These are phyloP conservation scores for Bondarzewia mesenterica DNA, from an alignment of 1,284 basidiomycete genomes.

Conservation along the genomic window DNA sequence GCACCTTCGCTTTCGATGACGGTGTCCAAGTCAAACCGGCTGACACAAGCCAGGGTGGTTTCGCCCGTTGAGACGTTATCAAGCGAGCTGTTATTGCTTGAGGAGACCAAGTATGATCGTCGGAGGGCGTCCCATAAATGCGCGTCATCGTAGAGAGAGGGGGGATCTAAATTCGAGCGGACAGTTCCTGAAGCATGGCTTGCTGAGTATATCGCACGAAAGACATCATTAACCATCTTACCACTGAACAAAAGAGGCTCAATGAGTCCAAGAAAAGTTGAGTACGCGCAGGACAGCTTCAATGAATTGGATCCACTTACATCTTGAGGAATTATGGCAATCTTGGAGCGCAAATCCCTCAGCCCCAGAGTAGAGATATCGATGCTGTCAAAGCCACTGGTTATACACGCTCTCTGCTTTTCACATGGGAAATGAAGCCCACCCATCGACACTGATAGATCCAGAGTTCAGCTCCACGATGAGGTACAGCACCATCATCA, in stretches of 20 bases:
- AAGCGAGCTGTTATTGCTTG: constrained; percentile 5
- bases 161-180: constrained; percentile 77
- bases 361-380: constrained; percentile 66
- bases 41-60: constrained; percentile 14
- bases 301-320: constrained; percentile 17
- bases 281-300: neutral
- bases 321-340: constrained; percentile 89
- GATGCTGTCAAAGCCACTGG: constrained; percentile 19
- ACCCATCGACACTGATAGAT: constrained; percentile 54
- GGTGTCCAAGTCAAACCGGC: constrained; percentile 71
- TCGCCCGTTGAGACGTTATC: constrained; percentile 12
- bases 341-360: constrained; percentile 51
- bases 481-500: constrained; percentile 37
- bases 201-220: neutral
- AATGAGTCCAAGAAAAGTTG: neutral
- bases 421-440: neutral
- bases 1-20: constrained; percentile 79
- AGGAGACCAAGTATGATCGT: constrained; percentile 70
- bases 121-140: constrained; percentile 78
- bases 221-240: neutral
- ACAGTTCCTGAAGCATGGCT: constrained; percentile 46
- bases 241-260: neutral
- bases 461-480: constrained; percentile 57
- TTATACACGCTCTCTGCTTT: neutral
- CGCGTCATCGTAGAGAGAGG: constrained; percentile 67